A percentile compares a stretch with the other conserved stretches of the same genome.
Evolutionary conservation across 78 protist genomes (phyloP).

Genomic region (Monosiga brevicollis): DNA sequence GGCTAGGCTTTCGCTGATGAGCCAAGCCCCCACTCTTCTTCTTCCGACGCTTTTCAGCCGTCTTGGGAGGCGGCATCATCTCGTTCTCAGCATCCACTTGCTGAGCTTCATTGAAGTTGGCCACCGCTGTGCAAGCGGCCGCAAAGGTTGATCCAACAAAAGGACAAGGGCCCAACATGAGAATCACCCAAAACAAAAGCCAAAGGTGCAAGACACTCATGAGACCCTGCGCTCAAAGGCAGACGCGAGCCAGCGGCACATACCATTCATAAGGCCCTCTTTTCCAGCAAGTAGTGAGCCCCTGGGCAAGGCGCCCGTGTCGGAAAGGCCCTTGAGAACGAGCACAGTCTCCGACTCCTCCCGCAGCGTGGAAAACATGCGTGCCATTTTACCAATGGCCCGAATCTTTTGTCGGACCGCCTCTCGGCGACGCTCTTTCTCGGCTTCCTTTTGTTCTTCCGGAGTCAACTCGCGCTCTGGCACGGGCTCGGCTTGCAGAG

Average conservation of each 20-base stretch:
- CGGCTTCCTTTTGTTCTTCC: conserved; percentile 19
- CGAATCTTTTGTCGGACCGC: conserved; percentile 50
- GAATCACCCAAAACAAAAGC: background rate
- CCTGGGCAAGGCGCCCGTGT: conserved; percentile 58
- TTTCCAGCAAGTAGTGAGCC: conserved; percentile 74
- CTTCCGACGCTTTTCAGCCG: no score
- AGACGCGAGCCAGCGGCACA: conserved; percentile 8
- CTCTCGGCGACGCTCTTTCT: conserved; percentile 29
- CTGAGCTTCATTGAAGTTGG: conserved; percentile 46
- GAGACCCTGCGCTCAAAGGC: background rate
- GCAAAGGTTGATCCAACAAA: background rate
- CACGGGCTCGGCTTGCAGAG: background rate
- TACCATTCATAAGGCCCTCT: conserved; percentile 37
- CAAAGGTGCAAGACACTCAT: background rate
- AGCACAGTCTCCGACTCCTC: conserved; percentile 81
- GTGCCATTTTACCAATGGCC: conserved; percentile 62
- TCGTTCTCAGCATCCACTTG: conserved; percentile 34
- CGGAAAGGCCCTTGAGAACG: conserved; percentile 71
- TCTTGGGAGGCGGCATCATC: conserved; percentile 30
- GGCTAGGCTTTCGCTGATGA: no score
- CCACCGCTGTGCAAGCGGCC: conserved; percentile 15
- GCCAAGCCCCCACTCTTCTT: no score
- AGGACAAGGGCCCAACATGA: background rate
- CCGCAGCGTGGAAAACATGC: conserved; percentile 65
- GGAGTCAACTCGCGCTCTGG: background rate